These are phyloP conservation scores for Capsicum chinense DNA, from an alignment of 257 asterid genomes.

Conservation along the genomic window DNA sequence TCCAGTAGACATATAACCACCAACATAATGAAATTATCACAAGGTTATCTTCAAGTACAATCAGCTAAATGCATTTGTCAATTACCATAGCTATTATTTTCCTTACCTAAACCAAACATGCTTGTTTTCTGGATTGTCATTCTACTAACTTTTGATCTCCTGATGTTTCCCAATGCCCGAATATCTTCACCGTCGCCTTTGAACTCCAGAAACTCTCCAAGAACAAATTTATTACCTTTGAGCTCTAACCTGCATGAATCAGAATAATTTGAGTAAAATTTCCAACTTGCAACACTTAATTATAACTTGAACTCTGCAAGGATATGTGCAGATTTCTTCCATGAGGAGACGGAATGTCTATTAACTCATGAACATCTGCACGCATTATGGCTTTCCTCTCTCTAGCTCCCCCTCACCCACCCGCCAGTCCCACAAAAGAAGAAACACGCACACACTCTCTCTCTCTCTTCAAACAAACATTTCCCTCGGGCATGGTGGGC, in stretches of 20 bases:
- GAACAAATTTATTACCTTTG: conserved; percentile 67
- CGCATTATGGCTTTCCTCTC: not conserved
- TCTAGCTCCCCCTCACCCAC: not conserved
- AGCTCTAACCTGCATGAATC: conserved; percentile 73
- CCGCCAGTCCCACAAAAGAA: not conserved
- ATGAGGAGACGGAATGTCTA: not conserved
- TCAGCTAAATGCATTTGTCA: not conserved
- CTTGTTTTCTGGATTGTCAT: conserved; percentile 82
- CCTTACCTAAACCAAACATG: conserved; percentile 91
- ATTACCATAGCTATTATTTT: conserved; percentile 19
- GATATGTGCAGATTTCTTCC: not conserved
- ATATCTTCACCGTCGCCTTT: conserved; percentile 88
- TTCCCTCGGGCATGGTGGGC: not conserved
- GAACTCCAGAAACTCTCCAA: conserved; percentile 90
- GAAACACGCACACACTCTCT: not conserved
- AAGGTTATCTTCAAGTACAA: not conserved
- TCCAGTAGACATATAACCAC: not conserved
- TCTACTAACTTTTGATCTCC: conserved; percentile 83
- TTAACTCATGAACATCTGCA: not conserved
- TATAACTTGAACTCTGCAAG: conserved; percentile 2
- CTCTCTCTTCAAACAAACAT: not conserved
- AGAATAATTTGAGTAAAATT: not conserved
- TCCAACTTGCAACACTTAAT: not conserved
- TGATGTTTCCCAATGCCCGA: conserved; percentile 62
- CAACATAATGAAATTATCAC: not conserved